Conservation (phyloP, 1,284 basidiomycete genomes). For the Ceratobasidium sp. region DNA sequence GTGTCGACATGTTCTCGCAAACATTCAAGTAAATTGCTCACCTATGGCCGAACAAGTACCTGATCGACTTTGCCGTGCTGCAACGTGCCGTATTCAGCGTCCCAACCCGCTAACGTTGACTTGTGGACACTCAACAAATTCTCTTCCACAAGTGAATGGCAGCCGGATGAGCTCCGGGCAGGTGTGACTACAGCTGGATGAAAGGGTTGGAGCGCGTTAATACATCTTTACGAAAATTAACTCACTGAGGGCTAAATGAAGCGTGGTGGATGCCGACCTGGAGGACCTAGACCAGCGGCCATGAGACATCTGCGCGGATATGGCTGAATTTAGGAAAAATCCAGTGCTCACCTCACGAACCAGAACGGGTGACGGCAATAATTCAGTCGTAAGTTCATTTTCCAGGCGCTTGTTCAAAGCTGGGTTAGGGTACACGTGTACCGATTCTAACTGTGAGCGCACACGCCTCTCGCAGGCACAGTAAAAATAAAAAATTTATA, state of each 20-base stretch:
- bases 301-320: not conserved
- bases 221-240: not conserved
- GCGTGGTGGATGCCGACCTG: not conserved
- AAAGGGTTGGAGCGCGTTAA: not conserved
- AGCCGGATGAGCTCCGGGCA: not conserved
- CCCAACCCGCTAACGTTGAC: not conserved
- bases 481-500: not conserved
- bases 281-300: not conserved
- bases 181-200: not conserved
- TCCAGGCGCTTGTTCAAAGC: not conserved
- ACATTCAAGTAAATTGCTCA: too few species aligned
- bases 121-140: not conserved
- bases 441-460: not conserved
- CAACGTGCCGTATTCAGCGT: not conserved
- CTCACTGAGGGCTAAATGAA: not conserved
- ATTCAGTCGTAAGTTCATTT: not conserved
- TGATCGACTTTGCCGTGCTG: not conserved
- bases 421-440: not conserved
- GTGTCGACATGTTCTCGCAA: not conserved
- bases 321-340: not conserved
- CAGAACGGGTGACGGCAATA: not conserved
- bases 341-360: not conserved
- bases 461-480: not conserved
- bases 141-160: not conserved
- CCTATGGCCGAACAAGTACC: too few species aligned